These are phyloP conservation scores for Grosmannia penicillata DNA, from an alignment of 2,329 filamentous ascomycete genomes.

Conservation along the genomic window DNA sequence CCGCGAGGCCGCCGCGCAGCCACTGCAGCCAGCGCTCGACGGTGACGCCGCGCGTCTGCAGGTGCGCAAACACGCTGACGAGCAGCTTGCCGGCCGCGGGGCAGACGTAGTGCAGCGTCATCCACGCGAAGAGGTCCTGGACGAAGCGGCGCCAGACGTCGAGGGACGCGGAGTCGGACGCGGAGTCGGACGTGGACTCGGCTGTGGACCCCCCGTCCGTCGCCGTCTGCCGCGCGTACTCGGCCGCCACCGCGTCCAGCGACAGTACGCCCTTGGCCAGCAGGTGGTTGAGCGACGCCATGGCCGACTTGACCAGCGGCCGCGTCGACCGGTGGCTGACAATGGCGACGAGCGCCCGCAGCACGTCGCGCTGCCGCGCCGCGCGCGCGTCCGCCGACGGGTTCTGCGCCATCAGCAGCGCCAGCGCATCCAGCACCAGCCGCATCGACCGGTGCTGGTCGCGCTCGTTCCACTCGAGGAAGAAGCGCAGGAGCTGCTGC, in stretches of 20 bases:
- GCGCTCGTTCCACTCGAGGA: conserved; percentile 52
- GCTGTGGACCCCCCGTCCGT: background rate
- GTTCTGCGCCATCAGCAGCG: conserved; percentile 34
- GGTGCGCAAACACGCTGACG: conserved; percentile 37
- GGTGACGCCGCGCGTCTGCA: conserved; percentile 23
- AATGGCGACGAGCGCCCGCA: conserved; percentile 40
- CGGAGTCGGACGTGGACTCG: background rate
- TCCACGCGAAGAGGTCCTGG: conserved; percentile 31
- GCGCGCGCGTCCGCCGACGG: conserved; percentile 23
- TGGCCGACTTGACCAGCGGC: conserved; percentile 52
- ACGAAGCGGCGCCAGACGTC: conserved; percentile 17
- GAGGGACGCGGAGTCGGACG: conserved; percentile 6
- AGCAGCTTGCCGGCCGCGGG: conserved; percentile 46
- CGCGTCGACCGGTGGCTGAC: conserved; percentile 45
- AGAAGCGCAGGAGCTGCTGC: conserved; percentile 42
- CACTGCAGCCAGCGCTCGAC: conserved; percentile 39
- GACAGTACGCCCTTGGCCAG: conserved; percentile 43
- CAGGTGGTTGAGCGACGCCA: conserved; percentile 53
- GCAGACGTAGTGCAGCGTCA: conserved; percentile 38
- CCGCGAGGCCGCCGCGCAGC: conserved; percentile 34
- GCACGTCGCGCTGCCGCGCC: conserved; percentile 27
- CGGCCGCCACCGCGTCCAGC: conserved; percentile 27
- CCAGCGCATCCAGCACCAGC: conserved; percentile 43
- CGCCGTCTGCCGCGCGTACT: conserved; percentile 22
- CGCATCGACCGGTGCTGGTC: conserved; percentile 50